These are phyloP conservation scores for Debaryomyces psychrophilus DNA, from an alignment of 1,139 yeast genomes.

Conservation along the genomic window DNA sequence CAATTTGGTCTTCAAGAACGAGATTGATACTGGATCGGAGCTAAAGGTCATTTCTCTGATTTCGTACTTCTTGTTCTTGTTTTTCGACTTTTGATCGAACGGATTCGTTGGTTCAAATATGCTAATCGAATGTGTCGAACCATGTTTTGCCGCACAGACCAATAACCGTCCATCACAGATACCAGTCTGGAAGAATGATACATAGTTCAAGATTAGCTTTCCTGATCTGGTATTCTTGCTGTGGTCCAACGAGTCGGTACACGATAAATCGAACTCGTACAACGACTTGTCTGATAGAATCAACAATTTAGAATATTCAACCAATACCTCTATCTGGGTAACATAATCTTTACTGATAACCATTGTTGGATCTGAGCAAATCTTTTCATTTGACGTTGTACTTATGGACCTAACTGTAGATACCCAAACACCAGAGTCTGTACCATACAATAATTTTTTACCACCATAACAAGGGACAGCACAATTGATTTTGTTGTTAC, in stretches of 20 bases:
- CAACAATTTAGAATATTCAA: slow-evolving; percentile 83
- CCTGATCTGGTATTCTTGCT: slow-evolving; percentile 73
- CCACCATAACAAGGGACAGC: slow-evolving; percentile 97
- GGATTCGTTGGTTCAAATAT: slow-evolving; percentile 78
- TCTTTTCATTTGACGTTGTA: slow-evolving; percentile 47
- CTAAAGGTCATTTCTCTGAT: slow-evolving; percentile 78
- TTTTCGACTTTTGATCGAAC: slow-evolving; percentile 58
- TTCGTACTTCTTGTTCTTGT: slow-evolving; percentile 68
- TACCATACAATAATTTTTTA: slow-evolving; percentile 84
- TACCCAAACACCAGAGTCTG: slow-evolving; percentile 88
- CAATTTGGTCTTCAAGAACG: slow-evolving; percentile 82
- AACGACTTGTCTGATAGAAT: slow-evolving; percentile 82
- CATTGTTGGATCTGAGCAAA: slow-evolving; percentile 75
- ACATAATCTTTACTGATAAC: slow-evolving; percentile 77
- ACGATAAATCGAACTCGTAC: slow-evolving; percentile 75
- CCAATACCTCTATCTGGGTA: slow-evolving; percentile 88
- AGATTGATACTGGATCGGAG: slow-evolving; percentile 89
- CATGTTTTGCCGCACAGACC: slow-evolving; percentile 86
- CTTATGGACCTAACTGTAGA: slow-evolving; percentile 59
- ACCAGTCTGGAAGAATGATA: slow-evolving; percentile 88
- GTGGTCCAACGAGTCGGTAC: slow-evolving; percentile 70
- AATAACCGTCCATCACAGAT: slow-evolving; percentile 86
- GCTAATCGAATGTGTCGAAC: slow-evolving; percentile 73
- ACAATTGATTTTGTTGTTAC: slow-evolving; percentile 80
- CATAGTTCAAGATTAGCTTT: slow-evolving; percentile 80